A percentile compares a stretch with the other conserved stretches of the same genome.
These are phyloP conservation scores for Termitomyces sp. DNA, from an alignment of 768 basidiomycete species.

Conservation along the genomic window DNA sequence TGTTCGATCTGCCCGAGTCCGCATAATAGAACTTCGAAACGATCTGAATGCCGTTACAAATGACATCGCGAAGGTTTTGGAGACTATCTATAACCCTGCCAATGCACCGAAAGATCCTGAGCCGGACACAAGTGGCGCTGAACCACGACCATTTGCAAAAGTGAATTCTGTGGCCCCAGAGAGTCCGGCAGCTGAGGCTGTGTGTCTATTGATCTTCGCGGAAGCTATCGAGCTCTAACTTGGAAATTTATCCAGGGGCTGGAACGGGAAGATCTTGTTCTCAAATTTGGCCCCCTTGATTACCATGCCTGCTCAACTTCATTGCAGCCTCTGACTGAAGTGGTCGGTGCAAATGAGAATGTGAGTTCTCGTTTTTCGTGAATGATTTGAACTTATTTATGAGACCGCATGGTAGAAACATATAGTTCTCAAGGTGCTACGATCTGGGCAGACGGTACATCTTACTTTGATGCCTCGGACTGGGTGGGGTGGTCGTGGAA, in stretches of 20 bases:
- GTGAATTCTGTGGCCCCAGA: conserved; percentile 77
- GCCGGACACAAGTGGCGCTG: conserved; percentile 2
- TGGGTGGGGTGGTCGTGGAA: conserved; percentile 86
- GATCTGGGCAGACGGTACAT: conserved; percentile 40
- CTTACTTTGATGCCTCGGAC: conserved; percentile 64
- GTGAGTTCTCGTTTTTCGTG: conserved; percentile 38
- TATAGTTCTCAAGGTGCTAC: conserved; percentile 55
- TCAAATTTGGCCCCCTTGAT: conserved; percentile 70
- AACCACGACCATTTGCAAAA: conserved; percentile 62
- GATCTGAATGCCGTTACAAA: conserved; percentile 67
- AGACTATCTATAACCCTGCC: conserved; percentile 60
- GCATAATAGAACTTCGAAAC: conserved; percentile 79
- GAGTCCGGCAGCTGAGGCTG: conserved; percentile 83
- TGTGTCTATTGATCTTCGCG: conserved; percentile 27
- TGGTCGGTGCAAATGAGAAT: conserved; percentile 79
- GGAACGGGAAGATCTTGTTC: conserved; percentile 62
- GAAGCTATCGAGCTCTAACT: not conserved
- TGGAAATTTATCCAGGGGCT: conserved; percentile 47
- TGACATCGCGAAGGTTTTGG: conserved; percentile 63
- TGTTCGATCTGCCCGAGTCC: conserved; percentile 68
- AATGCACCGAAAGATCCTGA: conserved; percentile 18
- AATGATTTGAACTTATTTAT: not conserved
- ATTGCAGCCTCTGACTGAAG: conserved; percentile 64
- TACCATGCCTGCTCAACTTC: conserved; percentile 45
- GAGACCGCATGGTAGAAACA: conserved; percentile 41